phyloP scores from a whole-genome alignment of 139 green algal species.

The Chlamydomonas eustigma region DNA sequence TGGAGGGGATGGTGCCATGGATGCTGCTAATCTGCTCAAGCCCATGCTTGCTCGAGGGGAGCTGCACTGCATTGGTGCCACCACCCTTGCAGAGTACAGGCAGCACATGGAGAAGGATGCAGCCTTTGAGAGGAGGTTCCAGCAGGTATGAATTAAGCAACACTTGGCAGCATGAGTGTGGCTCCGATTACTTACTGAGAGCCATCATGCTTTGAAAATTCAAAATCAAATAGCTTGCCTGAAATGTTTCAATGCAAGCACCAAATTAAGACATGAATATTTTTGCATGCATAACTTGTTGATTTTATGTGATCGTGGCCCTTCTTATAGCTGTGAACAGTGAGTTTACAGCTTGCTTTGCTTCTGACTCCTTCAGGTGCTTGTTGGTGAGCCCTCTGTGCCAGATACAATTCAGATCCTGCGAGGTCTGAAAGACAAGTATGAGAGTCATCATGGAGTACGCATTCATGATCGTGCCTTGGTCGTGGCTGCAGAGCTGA shows the following conservation, averaged over 20 bases:
- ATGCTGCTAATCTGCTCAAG: slow-evolving; percentile 95
- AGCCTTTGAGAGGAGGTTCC: slow-evolving; percentile 87
- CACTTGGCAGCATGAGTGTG: no score
- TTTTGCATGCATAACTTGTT: no score
- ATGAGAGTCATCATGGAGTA: slow-evolving; percentile 54
- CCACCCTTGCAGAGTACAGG: slow-evolving; percentile 86
- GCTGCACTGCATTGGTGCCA: slow-evolving; percentile 92
- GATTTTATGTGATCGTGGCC: no score
- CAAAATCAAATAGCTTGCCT: no score
- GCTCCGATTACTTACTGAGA: no score
- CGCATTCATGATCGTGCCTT: slow-evolving; percentile 56
- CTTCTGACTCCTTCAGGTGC: slow-evolving; percentile 38
- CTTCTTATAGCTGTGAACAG: no score
- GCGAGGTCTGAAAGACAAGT: slow-evolving; percentile 82
- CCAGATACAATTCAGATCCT: slow-evolving; percentile 90
- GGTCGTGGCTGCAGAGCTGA: slow-evolving; percentile 56
- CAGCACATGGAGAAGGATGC: slow-evolving; percentile 94
- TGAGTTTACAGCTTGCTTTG: no score
- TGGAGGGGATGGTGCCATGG: slow-evolving; percentile 75
- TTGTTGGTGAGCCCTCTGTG: slow-evolving; percentile 82
- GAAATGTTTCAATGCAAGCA: no score
- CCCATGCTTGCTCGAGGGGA: slow-evolving; percentile 92
- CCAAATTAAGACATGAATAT: no score
- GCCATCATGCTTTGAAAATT: no score
- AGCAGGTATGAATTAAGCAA: slow-evolving; percentile 69